Evolutionary conservation across 1,284 basidiomycete genomes (phyloP), one percentile per base, ranked within the genome.

Genomic region (Microbotryum silenes-acaulis): DNA sequence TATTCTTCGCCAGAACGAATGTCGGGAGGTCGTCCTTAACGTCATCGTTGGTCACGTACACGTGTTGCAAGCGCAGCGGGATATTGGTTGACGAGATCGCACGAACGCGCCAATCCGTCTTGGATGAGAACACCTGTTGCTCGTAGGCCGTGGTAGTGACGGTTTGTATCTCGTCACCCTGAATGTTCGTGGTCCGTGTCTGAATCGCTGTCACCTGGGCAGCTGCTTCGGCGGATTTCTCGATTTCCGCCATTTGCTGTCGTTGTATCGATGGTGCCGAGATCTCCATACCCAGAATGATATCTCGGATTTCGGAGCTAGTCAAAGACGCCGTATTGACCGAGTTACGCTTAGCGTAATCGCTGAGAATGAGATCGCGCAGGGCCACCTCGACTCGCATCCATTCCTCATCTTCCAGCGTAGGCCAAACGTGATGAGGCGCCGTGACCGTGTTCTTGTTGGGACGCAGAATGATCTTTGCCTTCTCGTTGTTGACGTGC

Each of bases 401-500:
- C 96, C 96, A 99, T 54, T 97, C 93, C 69, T 97, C 92, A 72
- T 98, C 94, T 27, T 80, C 81, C 56, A 99, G 80, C 2, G 91
- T 88, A 8, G 96, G 96, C 94, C 94, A 99, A 46, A 98, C 91
- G 76, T 97, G 77, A 78, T 98, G 94, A 55, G 93, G 89, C 77
- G 97, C 91, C 4, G 96, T 98, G 71, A 97, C 86, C 7, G 93
- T 97, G 66, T 86, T 88, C 78, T 76, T 75, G 66, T 77, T 77
- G 10, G 77, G 77, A 29, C 77, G 75, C 29, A 78, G 66, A 61
- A 78, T 77, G 61, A 78, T 77, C 74, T 99, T 99, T 37, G 96
- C 90, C 80, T 98, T 98, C 75, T 98, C 96, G 75, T 97, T 96
- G 79, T 99, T 98, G 77, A 98, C 96, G 77, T 98, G 96, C 42